Evolutionary conservation across 179 eudicot species (phyloP).

Genomic region (Beta macrorhiza): DNA sequence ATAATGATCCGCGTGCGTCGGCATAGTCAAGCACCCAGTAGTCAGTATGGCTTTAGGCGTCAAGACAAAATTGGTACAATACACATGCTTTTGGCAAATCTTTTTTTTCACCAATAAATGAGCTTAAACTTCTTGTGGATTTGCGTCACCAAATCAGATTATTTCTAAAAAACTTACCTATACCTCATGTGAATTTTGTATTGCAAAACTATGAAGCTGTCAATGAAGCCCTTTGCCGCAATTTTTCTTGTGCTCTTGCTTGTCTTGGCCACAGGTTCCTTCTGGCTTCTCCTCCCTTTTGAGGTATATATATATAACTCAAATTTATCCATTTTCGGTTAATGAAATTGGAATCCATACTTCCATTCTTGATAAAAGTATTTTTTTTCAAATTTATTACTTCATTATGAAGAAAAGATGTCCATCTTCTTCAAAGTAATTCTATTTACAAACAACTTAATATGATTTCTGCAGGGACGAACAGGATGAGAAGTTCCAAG

Average conservation of each 20-base stretch:
- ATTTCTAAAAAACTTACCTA: neutral
- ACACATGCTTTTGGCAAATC: neutral
- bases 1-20: too few species aligned
- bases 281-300: neutral
- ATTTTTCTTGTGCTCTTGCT: conserved; percentile 26
- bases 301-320: too few species aligned
- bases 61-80: neutral
- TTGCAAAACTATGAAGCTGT: conserved; percentile 17
- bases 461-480: too few species aligned
- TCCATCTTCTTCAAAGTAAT: too few species aligned
- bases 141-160: neutral
- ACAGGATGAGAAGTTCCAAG: too few species aligned
- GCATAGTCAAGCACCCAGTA: too few species aligned
- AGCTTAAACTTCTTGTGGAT: neutral
- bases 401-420: too few species aligned
- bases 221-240: conserved; percentile 27
- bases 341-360: too few species aligned
- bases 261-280: conserved; percentile 24
- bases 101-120: conserved; percentile 5
- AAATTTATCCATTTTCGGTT: too few species aligned
- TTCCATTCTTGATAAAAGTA: too few species aligned
- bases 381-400: too few species aligned
- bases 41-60: neutral
- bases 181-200: neutral
- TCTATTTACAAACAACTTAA: too few species aligned